Conservation (phyloP, 73 alveolate species). For the Halteria grandinella region DNA sequence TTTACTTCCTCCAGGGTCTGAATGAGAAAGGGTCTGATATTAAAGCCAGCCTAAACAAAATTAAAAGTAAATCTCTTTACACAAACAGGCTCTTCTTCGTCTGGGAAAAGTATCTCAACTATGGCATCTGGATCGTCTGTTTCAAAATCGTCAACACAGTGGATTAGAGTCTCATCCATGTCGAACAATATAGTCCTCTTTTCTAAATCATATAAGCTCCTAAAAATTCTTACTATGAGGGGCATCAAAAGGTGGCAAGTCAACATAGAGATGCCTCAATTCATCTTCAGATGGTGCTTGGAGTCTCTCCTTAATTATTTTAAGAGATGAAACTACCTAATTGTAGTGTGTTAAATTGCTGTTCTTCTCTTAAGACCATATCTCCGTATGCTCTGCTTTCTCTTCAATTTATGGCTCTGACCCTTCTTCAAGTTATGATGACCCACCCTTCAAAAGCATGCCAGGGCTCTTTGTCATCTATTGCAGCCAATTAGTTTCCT, state of each 20-base stretch:
- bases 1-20: constrained; percentile 57
- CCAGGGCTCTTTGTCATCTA: no score
- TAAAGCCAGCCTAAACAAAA: constrained; percentile 57
- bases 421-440: no score
- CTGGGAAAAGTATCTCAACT: constrained; percentile 37
- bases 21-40: constrained; percentile 55
- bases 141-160: constrained; percentile 69
- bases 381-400: no score
- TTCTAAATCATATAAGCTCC: neutral
- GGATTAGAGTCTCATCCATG: constrained; percentile 74
- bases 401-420: no score
- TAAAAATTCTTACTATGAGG: constrained; percentile 7
- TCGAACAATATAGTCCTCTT: constrained; percentile 60
- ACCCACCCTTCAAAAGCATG: no score
- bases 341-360: no score
- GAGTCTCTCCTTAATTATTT: no score
- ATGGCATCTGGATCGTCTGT: constrained; percentile 58
- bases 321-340: no score
- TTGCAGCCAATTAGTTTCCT: no score
- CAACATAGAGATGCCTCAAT: constrained; percentile 14
- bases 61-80: neutral
- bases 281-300: no score
- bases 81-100: constrained; percentile 51
- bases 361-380: no score
- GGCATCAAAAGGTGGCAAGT: constrained; percentile 37